Percentiles rank a stretch among this genome's conserved stretches.
Conservation (phyloP, 2,329 filamentous ascomycete genomes). For the Emmonsia crescens region DNA sequence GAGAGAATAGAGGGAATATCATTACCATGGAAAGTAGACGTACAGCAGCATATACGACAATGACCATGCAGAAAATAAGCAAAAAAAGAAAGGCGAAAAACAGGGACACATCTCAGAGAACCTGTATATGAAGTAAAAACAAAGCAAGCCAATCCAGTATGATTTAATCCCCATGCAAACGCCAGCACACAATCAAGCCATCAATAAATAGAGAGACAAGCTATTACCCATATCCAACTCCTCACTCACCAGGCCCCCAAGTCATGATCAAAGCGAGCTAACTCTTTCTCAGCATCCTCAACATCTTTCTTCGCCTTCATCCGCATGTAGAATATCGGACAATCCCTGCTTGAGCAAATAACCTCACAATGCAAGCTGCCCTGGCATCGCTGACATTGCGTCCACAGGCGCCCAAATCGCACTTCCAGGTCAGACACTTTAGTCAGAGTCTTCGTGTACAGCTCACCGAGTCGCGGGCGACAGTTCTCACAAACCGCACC, state of each 20-base stretch:
- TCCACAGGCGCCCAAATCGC: constrained; percentile 86
- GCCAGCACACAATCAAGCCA: neutral
- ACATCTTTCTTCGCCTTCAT: constrained; percentile 99
- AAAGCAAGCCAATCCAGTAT: neutral
- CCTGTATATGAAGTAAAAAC: neutral
- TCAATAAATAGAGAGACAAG: neutral
- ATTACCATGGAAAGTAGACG: neutral
- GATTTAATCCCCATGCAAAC: neutral
- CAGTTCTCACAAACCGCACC: constrained; percentile 87
- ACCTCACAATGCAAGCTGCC: constrained; percentile 97
- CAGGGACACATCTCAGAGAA: neutral
- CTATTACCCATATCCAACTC: neutral
- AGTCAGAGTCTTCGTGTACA: constrained; percentile 83
- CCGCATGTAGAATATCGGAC: constrained; percentile 98
- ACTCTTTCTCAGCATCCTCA: constrained; percentile 84
- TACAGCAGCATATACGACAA: neutral
- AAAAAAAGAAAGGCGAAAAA: neutral
- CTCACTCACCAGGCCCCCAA: constrained; percentile 52
- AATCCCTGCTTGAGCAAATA: constrained; percentile 92
- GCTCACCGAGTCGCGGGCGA: constrained; percentile 70
- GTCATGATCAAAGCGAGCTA: constrained; percentile 81
- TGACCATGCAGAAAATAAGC: neutral
- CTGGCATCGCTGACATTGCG: constrained; percentile 94
- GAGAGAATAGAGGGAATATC: neutral
- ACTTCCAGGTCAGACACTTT: constrained; percentile 90